These are phyloP conservation scores for Aphanocladium album DNA, from an alignment of 2,329 filamentous ascomycete genomes.

Conservation along the genomic window DNA sequence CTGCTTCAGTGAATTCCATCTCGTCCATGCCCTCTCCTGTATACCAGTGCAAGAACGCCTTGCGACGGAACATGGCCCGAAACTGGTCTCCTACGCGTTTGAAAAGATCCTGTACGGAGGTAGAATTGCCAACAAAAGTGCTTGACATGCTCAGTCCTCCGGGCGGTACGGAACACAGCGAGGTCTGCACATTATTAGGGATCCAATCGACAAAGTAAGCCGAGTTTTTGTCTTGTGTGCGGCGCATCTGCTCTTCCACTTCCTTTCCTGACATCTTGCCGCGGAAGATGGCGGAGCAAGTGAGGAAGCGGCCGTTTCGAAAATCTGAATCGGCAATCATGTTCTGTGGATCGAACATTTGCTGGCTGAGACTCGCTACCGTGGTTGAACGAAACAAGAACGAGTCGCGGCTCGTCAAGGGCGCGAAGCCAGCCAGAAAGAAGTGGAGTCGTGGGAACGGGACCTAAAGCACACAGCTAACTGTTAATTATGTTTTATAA, in stretches of 20 bases:
- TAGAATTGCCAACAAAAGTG: constrained; percentile 98
- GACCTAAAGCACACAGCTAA: constrained; percentile 41
- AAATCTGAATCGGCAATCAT: constrained; percentile 99
- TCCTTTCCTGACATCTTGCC: constrained; percentile 56
- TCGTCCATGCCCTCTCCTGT: constrained; percentile 99
- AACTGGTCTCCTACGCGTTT: constrained; percentile 99
- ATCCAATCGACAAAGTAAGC: constrained; percentile 99
- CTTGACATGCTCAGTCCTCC: constrained; percentile 98
- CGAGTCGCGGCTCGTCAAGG: constrained; percentile 79
- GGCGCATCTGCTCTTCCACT: constrained; percentile 99
- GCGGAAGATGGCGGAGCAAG: constrained; percentile 92
- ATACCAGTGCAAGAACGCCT: constrained; percentile 99
- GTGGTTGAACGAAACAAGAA: constrained; percentile 96
- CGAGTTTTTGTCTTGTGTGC: constrained; percentile 99
- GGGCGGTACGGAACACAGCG: constrained; percentile 96
- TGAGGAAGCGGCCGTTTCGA: constrained; percentile 98
- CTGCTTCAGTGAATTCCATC: constrained; percentile 99
- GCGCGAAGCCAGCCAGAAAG: constrained; percentile 99
- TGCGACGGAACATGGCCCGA: constrained; percentile 99
- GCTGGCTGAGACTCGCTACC: constrained; percentile 97
- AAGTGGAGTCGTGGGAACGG: constrained; percentile 99
- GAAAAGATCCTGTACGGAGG: constrained; percentile 99
- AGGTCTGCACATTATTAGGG: constrained; percentile 99
- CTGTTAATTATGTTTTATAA: background rate
- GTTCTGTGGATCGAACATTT: constrained; percentile 99